Conservation (phyloP, 257 asterid species). For the Paulownia fortunei region DNA sequence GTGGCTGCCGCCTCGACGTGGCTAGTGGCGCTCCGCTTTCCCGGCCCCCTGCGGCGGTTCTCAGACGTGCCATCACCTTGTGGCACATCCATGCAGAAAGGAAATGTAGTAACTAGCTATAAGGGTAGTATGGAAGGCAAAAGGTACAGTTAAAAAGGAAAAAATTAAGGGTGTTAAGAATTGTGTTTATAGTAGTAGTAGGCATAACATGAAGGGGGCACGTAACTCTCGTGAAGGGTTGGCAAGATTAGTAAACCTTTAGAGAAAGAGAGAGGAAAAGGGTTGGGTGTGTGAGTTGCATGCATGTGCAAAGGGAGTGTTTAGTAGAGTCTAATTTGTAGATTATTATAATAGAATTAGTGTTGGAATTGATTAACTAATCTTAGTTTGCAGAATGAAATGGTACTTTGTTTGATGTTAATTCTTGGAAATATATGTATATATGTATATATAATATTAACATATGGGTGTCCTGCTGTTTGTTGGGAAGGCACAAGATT, state of each 20-base stretch:
- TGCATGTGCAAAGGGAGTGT: constrained; percentile 89
- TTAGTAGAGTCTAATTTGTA: constrained; percentile 16
- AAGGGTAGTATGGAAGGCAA: background rate
- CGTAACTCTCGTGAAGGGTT: constrained; percentile 81
- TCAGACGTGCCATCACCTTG: constrained; percentile 39
- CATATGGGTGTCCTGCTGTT: constrained; percentile 26
- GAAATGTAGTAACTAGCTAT: background rate
- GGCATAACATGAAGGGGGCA: constrained; percentile 43
- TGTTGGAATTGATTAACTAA: background rate
- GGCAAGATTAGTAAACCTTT: constrained; percentile 53
- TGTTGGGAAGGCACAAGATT: constrained; percentile 67
- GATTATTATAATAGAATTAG: constrained; percentile 4
- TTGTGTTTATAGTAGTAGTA: constrained; percentile 45
- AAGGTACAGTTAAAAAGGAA: constrained; percentile 21
- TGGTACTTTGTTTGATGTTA: background rate
- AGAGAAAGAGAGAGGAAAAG: constrained; percentile 35
- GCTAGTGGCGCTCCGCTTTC: constrained; percentile 34
- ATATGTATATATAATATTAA: background rate
- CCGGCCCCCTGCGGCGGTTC: constrained; percentile 43
- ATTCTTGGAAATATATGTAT: background rate
- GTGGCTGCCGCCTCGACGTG: background rate
- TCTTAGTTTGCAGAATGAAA: background rate
- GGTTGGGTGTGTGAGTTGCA: constrained; percentile 59
- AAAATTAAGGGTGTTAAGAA: constrained; percentile 28
- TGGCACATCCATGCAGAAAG: constrained; percentile 56